Evolutionary conservation across 495 filamentous ascomycete genomes (phyloP).

Genomic region (Neurospora sp.): DNA sequence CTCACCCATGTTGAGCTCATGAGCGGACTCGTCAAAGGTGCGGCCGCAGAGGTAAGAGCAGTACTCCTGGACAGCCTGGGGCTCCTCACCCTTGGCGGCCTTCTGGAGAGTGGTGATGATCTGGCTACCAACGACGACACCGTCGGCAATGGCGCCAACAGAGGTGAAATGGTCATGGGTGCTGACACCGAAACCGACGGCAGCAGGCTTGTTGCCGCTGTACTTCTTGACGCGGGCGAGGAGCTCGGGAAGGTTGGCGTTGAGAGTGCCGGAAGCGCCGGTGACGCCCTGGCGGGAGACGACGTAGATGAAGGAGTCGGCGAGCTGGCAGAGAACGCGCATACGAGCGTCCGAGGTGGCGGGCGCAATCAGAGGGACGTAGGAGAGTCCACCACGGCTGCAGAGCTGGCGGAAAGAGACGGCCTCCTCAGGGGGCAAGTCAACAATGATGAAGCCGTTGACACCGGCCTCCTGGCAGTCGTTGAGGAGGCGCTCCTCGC

Average conservation of each 20-base stretch:
- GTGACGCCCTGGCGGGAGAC: conserved; percentile 97
- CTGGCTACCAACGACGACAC: conserved; percentile 95
- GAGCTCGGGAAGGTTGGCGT: conserved; percentile 66
- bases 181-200: conserved; percentile 92
- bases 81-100: conserved; percentile 57
- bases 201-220: conserved; percentile 82
- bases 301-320: conserved; percentile 98
- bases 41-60: conserved; percentile 71
- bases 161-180: conserved; percentile 88
- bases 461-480: conserved; percentile 81
- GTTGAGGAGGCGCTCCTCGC: conserved; percentile 75
- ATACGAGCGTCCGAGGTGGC: conserved; percentile 86
- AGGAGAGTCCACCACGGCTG: conserved; percentile 69
- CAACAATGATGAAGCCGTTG: conserved; percentile 96
- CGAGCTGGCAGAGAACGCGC: conserved; percentile 91
- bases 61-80: conserved; percentile 75
- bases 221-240: conserved; percentile 80
- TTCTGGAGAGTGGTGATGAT: conserved; percentile 72
- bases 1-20: conserved; percentile 56
- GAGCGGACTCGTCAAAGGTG: conserved; percentile 36
- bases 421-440: conserved; percentile 94
- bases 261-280: conserved; percentile 75
- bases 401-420: conserved; percentile 83
- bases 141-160: conserved; percentile 75
- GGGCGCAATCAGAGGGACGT: conserved; percentile 90